phyloP scores from a whole-genome alignment of 257 asterid genomes.

The Fraxinus pennsylvanica region DNA sequence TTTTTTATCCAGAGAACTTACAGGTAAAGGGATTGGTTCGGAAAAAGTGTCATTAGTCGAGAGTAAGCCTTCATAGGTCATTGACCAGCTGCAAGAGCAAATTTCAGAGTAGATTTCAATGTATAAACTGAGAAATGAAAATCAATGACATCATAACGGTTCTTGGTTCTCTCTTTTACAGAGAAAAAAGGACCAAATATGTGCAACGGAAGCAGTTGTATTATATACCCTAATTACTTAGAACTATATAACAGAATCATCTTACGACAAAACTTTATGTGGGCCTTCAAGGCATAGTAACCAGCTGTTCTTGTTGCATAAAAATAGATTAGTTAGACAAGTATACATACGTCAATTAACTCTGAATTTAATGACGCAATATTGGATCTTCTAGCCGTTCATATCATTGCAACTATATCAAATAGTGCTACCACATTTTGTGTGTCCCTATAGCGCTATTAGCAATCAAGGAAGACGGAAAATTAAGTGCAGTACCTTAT shows the following conservation, averaged over 20 bases:
- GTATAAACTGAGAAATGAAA: neutral
- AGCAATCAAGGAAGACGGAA: neutral
- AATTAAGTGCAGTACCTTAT: slow-evolving; percentile 55
- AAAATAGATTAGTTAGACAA: neutral
- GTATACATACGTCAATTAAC: neutral
- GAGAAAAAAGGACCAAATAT: neutral
- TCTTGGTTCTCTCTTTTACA: neutral
- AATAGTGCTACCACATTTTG: neutral
- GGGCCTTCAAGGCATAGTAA: neutral
- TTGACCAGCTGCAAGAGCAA: slow-evolving; percentile 69
- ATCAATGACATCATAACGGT: neutral
- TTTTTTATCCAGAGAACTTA: slow-evolving; percentile 32
- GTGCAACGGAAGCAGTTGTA: neutral
- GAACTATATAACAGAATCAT: neutral
- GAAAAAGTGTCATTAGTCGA: slow-evolving; percentile 63
- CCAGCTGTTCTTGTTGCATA: neutral
- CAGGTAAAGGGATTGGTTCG: slow-evolving; percentile 62
- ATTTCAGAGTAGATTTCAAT: slow-evolving; percentile 11
- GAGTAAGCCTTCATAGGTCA: slow-evolving; percentile 70
- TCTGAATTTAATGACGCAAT: neutral
- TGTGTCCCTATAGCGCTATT: neutral
- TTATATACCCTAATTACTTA: neutral
- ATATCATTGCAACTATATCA: neutral
- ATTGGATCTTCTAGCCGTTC: neutral
- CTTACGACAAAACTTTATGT: neutral